phyloP scores from a whole-genome alignment of 192 early-diverging fungal species.

The Coemansia sp. region DNA sequence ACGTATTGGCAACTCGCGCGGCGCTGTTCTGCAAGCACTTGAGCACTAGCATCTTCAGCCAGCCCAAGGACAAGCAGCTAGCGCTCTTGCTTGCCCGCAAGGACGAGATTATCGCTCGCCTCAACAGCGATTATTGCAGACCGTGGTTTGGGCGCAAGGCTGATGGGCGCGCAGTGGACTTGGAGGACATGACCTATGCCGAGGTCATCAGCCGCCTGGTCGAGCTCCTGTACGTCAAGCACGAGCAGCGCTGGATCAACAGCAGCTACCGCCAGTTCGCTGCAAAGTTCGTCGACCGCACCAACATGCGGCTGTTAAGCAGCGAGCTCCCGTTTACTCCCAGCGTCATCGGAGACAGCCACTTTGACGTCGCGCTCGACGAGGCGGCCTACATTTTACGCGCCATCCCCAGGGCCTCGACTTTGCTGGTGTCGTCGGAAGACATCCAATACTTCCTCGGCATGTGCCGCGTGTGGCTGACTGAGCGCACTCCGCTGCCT shows the following conservation, averaged over 20 bases:
- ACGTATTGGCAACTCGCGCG: constrained; percentile 93
- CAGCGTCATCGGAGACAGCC: neutral
- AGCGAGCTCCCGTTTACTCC: constrained; percentile 63
- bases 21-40: constrained; percentile 89
- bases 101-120: constrained; percentile 82
- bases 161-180: constrained; percentile 68
- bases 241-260: constrained; percentile 83
- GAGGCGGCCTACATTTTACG: constrained; percentile 77
- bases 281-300: constrained; percentile 68
- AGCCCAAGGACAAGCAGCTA: constrained; percentile 85
- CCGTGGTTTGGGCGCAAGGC: constrained; percentile 92
- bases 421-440: constrained; percentile 26
- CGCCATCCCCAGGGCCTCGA: constrained; percentile 26
- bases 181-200: constrained; percentile 92
- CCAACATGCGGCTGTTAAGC: constrained; percentile 74
- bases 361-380: constrained; percentile 55
- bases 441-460: constrained; percentile 33
- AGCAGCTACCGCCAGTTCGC: constrained; percentile 76
- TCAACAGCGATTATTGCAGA: constrained; percentile 92
- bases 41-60: constrained; percentile 79
- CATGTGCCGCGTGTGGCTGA: constrained; percentile 25
- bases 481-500: constrained; percentile 67
- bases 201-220: constrained; percentile 83
- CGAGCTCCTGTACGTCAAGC: constrained; percentile 72
- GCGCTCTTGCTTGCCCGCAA: constrained; percentile 72